phyloP scores from a whole-genome alignment of 176 grass and related monocot genomes.

The Avena atlantica region DNA sequence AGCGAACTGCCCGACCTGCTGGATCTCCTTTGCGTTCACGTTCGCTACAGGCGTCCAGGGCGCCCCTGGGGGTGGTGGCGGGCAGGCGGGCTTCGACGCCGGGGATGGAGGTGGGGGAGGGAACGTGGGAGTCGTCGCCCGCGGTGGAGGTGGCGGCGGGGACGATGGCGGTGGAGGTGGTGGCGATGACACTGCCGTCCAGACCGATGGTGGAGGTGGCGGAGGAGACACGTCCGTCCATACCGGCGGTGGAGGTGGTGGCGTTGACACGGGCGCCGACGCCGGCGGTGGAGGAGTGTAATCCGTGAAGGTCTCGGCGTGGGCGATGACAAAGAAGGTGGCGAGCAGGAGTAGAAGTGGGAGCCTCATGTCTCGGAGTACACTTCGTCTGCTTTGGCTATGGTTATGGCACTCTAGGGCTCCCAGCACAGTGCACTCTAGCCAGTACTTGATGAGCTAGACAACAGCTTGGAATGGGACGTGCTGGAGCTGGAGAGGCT shows the following conservation, averaged over 20 bases:
- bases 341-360: not conserved
- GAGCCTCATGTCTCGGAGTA: not conserved
- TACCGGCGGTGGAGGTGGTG: not conserved
- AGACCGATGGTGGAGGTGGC: not conserved
- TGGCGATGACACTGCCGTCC: not conserved
- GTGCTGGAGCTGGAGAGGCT: not conserved
- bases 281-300: too few relatives aligned
- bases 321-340: not conserved
- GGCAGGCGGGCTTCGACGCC: not conserved
- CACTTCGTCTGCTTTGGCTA: not conserved
- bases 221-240: not conserved
- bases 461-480: not conserved
- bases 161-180: not conserved
- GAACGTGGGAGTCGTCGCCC: not conserved
- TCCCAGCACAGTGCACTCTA: too few relatives aligned
- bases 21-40: constrained; percentile 22
- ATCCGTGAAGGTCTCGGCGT: not conserved
- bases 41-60: constrained; percentile 40
- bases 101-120: not conserved
- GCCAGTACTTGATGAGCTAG: not conserved
- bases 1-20: constrained; percentile 43
- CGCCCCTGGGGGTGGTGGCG: not conserved
- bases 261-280: too few relatives aligned
- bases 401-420: not conserved
- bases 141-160: not conserved